Conservation (phyloP, 805 yeast genomes). For the Cyberlindnera euphorbiae region DNA sequence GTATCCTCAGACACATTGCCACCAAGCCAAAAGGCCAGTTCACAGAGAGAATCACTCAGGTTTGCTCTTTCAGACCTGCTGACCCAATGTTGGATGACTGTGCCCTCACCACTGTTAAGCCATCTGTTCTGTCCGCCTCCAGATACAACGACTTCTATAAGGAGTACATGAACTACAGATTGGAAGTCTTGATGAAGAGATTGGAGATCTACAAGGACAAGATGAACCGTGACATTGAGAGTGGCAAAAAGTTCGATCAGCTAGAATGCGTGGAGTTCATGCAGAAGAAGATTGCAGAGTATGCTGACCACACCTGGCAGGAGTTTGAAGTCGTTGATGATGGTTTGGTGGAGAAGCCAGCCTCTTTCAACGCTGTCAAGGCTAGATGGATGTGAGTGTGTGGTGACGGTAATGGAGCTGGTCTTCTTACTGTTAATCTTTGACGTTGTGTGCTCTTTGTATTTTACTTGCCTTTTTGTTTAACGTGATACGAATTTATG, state of each 20-base stretch:
- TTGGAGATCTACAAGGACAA: constrained; percentile 25
- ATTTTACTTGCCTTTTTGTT: too few relatives aligned
- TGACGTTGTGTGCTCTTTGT: too few relatives aligned
- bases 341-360: constrained; percentile 24
- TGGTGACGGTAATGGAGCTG: too few relatives aligned
- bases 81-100: constrained; percentile 34
- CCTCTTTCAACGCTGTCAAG: constrained; percentile 19
- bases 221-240: constrained; percentile 19
- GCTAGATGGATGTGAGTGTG: constrained; percentile 14
- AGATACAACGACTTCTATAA: constrained; percentile 36
- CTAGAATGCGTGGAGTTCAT: constrained; percentile 30
- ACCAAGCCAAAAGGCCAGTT: constrained; percentile 36
- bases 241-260: constrained; percentile 34
- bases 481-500: neutral
- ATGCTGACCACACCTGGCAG: constrained; percentile 29
- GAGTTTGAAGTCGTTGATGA: constrained; percentile 33
- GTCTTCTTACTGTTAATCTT: too few relatives aligned
- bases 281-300: constrained; percentile 24
- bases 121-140: constrained; percentile 33
- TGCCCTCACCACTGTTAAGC: constrained; percentile 38
- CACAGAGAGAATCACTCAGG: constrained; percentile 39
- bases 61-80: constrained; percentile 38
- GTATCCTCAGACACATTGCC: constrained; percentile 42
- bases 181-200: constrained; percentile 32
- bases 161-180: constrained; percentile 36